phyloP scores from a whole-genome alignment of 306 rosid genomes.

The Cyclanthera cordifolia region DNA sequence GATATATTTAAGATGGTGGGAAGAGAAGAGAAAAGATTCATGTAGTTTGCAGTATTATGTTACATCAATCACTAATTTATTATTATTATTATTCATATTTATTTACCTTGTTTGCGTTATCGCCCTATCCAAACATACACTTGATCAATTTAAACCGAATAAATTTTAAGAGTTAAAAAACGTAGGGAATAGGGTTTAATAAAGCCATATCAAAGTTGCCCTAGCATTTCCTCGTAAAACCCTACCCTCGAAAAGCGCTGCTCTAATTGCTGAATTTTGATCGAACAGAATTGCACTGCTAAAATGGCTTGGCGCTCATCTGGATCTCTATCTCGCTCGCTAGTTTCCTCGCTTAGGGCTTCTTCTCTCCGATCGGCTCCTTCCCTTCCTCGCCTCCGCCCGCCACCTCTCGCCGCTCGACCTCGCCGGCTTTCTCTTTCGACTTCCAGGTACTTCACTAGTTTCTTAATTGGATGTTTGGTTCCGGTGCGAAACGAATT shows the following conservation, averaged over 20 bases:
- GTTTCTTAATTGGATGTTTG: neutral
- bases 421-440: conserved; percentile 68
- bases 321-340: conserved; percentile 60
- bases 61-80: too few species aligned
- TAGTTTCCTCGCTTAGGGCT: conserved; percentile 50
- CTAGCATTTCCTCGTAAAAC: conserved; percentile 4
- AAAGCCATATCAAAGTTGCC: too few species aligned
- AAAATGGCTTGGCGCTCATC: conserved; percentile 69
- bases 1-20: too few species aligned
- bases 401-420: conserved; percentile 50
- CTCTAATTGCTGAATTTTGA: neutral
- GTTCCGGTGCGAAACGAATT: neutral
- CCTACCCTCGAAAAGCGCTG: conserved; percentile 63
- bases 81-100: too few species aligned
- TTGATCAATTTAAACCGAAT: too few species aligned
- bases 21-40: too few species aligned
- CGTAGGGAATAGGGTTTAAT: too few species aligned
- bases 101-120: too few species aligned
- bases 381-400: conserved; percentile 46
- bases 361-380: conserved; percentile 52
- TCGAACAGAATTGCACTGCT: neutral
- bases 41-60: too few species aligned
- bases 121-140: too few species aligned
- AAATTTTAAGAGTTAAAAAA: too few species aligned
- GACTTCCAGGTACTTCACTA: conserved; percentile 38